A percentile compares a stretch with the other conserved stretches of the same genome.
These are phyloP conservation scores for Naumovozyma baii DNA, from an alignment of 805 yeast genomes.

Conservation along the genomic window DNA sequence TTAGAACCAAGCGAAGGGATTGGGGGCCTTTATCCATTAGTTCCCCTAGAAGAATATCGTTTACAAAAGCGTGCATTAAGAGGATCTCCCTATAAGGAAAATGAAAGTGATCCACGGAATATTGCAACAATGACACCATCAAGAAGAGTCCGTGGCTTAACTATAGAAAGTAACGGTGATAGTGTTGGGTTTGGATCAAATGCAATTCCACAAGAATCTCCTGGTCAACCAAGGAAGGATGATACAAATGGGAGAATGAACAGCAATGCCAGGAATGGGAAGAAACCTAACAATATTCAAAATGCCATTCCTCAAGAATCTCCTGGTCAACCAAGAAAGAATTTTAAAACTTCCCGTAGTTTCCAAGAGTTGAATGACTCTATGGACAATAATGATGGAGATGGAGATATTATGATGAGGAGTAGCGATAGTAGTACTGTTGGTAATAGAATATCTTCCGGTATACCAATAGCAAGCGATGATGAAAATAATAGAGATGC, in stretches of 20 bases:
- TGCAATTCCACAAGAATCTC: slow-evolving; percentile 74
- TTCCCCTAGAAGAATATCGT: slow-evolving; percentile 51
- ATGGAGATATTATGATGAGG: not conserved
- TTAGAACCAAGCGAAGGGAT: slow-evolving; percentile 54
- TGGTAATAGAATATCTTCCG: not conserved
- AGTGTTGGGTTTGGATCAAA: slow-evolving; percentile 13
- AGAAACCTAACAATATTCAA: not conserved
- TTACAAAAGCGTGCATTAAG: slow-evolving; percentile 34
- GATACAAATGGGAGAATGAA: slow-evolving; percentile 27
- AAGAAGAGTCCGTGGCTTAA: slow-evolving; percentile 25
- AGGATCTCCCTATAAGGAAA: slow-evolving; percentile 9
- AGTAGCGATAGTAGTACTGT: not conserved
- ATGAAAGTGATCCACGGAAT: slow-evolving; percentile 15
- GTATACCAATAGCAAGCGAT: slow-evolving; percentile 10
- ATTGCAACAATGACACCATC: slow-evolving; percentile 24
- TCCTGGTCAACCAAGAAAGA: not conserved
- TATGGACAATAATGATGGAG: not conserved
- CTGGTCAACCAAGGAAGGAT: slow-evolving; percentile 87
- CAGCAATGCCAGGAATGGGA: slow-evolving; percentile 12
- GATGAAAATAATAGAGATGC: slow-evolving; percentile 10
- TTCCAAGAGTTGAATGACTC: not conserved
- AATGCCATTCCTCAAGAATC: slow-evolving; percentile 12
- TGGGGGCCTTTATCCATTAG: slow-evolving; percentile 55
- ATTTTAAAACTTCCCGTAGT: not conserved
- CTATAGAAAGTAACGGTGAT: slow-evolving; percentile 12